Base-by-base conservation (phyloP, 2,329 filamentous ascomycete genomes). In the Penicillium sp. region DNA sequence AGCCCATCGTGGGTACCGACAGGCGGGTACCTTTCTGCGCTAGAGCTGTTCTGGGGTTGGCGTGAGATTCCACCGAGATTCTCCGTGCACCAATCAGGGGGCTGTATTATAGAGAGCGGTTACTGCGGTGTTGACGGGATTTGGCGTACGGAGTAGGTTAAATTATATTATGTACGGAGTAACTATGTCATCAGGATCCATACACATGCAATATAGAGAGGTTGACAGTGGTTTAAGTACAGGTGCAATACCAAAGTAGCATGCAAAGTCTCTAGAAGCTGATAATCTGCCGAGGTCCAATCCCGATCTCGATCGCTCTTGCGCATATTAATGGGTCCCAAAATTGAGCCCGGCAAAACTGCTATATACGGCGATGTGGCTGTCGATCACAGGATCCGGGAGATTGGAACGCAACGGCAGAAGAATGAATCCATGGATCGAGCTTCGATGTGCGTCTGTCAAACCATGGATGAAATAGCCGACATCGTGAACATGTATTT, bases 391-490 rank as follows among this genome's bases (percentile, higher is more conserved):
- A 48, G 37, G 48, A 54, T 50, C 52, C 52, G 37, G 32, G 44
- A 53, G 47, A 28, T 51, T 58, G 57, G 57, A 28, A 54, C 51
- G n/a, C 48, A 59, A 57, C 56, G 57, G 54, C 15, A 38, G n/a
- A 45, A 48, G 42, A 50, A 48, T 28, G 34, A 33, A 43, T 28
- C 43, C 43, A 53, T 48, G 39, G 38, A 39, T 45, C n/a, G 24
- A 37, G 19, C 4, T 44, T 26, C 32, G 41, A 28, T 17, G 43
- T 19, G 19, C 15, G 7, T 8, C 9, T 29, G 22, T 26, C 22
- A n/a, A 24, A n/a, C 39, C 39, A 31, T 29, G 39, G 39, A 40
- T 12, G 24, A 17, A 19, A 41, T n/a, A 19, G n/a, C 24, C 15
- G 26, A 43, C n/a, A 28, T 28, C 21, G 15, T 15, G 3, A 39